Evolutionary conservation across 208 protist species (phyloP), one percentile per base, ranked within the genome.

Genomic region (Tritrichomonas musculus): DNA sequence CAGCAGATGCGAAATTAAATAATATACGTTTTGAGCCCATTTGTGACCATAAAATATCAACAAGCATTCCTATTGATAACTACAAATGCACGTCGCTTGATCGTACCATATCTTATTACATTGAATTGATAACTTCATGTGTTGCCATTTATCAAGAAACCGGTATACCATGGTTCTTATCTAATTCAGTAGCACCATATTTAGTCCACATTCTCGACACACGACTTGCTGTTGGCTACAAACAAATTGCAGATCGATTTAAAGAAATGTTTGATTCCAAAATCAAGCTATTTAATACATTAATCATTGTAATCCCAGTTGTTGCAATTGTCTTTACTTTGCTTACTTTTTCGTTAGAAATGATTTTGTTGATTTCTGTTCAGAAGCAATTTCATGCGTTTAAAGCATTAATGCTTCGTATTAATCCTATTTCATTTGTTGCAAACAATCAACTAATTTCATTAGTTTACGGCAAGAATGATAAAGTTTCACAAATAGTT

Each of bases 351-450:
- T 57, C 57, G 22, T 17, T 88, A 5, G 77, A 88, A 88, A 39
- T 88, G 22, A 47, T 49, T 39, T 39, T 49, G 8, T 20, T 88
- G 9, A 47, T 8, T 2, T 14, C 20, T 57, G 57, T 88, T 49
- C 33, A 33, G 39, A 47, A 53, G 11, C 44, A 47, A 33, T 57
- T 44, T 27, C n/a, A 88, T 27, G n/a, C 77, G 33, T 88, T 53
- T 17, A 88, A 88, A n/a, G 33, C 47, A 33, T 44, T 88, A 20
- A 53, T 88, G 53, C 41, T 57, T 36, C 44, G 77, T 44, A 9
- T 88, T 25, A 57, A 88, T 57, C 77, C 77, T 57, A 88, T 88
- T 4, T 14, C 44, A n/a, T 88, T 88, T 49, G 77, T 88, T 27
- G 14, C 44, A 47, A 60, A 88, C 47, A 41, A 53, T 14, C 25